Conservation (phyloP, 2,329 filamentous ascomycete species). For the Aspergillus proliferans region DNA sequence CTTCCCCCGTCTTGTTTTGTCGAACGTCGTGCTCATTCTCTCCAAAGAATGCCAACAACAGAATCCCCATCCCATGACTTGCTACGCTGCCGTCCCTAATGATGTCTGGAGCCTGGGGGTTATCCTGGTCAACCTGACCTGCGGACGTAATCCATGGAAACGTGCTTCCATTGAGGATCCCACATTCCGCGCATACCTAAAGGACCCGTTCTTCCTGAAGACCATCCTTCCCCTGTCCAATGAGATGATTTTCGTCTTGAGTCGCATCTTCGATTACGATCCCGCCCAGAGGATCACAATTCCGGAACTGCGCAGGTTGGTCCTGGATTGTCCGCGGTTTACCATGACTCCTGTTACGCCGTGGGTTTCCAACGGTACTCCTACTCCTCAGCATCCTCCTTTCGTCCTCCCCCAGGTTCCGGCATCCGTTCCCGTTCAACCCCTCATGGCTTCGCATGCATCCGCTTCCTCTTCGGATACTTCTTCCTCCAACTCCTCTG, state of each 20-base stretch:
- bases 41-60: conserved; percentile 79
- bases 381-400: too few species aligned
- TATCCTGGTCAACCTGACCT: conserved; percentile 94
- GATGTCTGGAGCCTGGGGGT: conserved; percentile 98
- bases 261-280: conserved; percentile 79
- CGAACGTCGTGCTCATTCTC: conserved; percentile 4
- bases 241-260: conserved; percentile 82
- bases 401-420: conserved; percentile 24
- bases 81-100: conserved; percentile 87
- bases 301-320: conserved; percentile 68
- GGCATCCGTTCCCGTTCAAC: conserved; percentile 28
- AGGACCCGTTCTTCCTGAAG: conserved; percentile 79
- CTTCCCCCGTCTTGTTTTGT: conserved; percentile 7
- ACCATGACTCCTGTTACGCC: conserved; percentile 44
- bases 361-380: conserved; percentile 28
- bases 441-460: conserved; percentile 26
- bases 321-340: conserved; percentile 69
- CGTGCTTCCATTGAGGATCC: conserved; percentile 88
- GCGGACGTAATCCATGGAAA: conserved; percentile 98
- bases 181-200: conserved; percentile 85
- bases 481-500: conserved; percentile 30
- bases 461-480: conserved; percentile 33
- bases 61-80: conserved; percentile 61
- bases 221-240: conserved; percentile 86
- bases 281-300: conserved; percentile 77